Evolutionary conservation across 2,329 filamentous ascomycete genomes (phyloP).

Genomic region (Phoma sp.): DNA sequence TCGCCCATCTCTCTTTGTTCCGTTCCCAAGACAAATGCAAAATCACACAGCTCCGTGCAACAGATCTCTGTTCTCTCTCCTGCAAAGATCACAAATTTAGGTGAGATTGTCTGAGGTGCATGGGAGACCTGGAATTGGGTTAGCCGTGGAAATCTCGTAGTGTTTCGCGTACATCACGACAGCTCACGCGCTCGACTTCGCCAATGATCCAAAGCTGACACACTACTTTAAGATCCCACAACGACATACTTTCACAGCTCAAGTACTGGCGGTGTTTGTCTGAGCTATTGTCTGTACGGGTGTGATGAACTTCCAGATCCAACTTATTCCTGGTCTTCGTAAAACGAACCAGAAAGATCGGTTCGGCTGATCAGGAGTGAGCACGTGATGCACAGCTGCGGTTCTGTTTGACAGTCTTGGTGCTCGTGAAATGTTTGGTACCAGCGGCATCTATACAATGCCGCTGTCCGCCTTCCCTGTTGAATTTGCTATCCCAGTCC

Average conservation of each 20-base stretch:
- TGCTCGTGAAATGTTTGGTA: constrained; percentile 58
- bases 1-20: no score
- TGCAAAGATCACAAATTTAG: no score
- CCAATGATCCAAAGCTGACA: constrained; percentile 33
- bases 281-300: constrained; percentile 60
- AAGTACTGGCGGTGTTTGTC: constrained; percentile 64
- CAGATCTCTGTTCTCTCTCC: no score
- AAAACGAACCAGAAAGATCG: constrained; percentile 49
- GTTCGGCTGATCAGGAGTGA: constrained; percentile 60
- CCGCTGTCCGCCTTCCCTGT: constrained; percentile 60
- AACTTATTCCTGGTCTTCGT: constrained; percentile 57
- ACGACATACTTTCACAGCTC: constrained; percentile 64
- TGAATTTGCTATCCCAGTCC: constrained; percentile 55
- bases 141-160: constrained; percentile 19
- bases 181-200: constrained; percentile 18
- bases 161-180: constrained; percentile 16
- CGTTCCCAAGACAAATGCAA: no score
- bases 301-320: constrained; percentile 57
- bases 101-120: constrained; percentile 14
- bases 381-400: constrained; percentile 64
- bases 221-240: constrained; percentile 68
- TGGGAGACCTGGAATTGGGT: constrained; percentile 15
- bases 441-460: constrained; percentile 56
- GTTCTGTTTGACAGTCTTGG: constrained; percentile 64
- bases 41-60: no score